Evolutionary conservation across 306 rosid species (phyloP), one percentile per base, ranked within the genome.

Genomic region (Cicer bijugum): DNA sequence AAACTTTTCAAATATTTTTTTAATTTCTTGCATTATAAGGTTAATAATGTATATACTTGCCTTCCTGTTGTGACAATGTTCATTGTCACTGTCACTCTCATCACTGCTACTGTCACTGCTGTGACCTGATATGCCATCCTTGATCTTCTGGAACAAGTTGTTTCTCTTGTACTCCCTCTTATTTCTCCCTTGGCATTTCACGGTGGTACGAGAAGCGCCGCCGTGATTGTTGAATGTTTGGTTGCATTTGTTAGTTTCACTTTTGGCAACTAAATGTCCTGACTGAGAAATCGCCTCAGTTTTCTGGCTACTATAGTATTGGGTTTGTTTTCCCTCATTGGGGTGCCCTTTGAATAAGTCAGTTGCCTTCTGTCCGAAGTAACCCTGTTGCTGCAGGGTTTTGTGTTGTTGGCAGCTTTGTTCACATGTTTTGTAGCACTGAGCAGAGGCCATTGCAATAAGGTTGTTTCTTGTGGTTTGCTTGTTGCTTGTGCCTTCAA

Each of bases 1-100:
- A 44, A 8, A 44, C n/a, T 46, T 45, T 28, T 28, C 5, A 28
- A 28, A 28, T 28, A 28, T 28, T 28, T 0, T 28, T 28, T 28
- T 28, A 28, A 28, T 15, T 51, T 52, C 4, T 15, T 2, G 59
- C 28, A 28, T 28, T 28, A 28, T 28, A 28, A 28, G 35, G 35
- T 23, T 0, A 52, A 52, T 3, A 52, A 7, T 50, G 19, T 45
- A 45, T 10, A 50, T 50, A 59, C 68, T 23, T 75, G 16, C 83
- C 86, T 78, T 83, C 67, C 50, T 48, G 33, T 23, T 59, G 17
- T 11, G 65, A 45, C 76, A 46, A 1, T 50, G 43, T 8, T 71
- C 73, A n/a, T 75, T 12, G 47, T 79, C 81, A 1, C 72, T 77
- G n/a, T 77, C 82, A 12, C 78, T 72, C 14, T 69, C 75, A 20